Base-by-base conservation (phyloP, 2,329 filamentous ascomycete genomes). In the Sarocladiaceae sp. region DNA sequence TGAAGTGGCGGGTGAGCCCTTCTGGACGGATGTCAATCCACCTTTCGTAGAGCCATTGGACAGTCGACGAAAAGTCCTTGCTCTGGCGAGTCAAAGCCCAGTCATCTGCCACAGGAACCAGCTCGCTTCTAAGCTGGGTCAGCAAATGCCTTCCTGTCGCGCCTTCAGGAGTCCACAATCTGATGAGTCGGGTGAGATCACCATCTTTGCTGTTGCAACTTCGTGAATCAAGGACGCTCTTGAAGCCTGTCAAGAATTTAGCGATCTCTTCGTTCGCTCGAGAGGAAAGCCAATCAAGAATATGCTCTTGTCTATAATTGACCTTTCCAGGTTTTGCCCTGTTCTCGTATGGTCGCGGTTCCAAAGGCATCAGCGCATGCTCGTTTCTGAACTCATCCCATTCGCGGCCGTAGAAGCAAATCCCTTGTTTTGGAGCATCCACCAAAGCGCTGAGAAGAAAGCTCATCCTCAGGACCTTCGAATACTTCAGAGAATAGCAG, bases 241-340 rank as follows among this genome's bases (percentile, higher is more conserved):
- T 47, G 11, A 81, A 66, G 0, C 58, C 60, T 1, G 54, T 55
- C 2, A 77, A 57, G 22, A 71, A 71, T 1, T 53, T 39, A 0
- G 70, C 62, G 10, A 82, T 70, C 0, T 67, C 64, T 12, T 74
- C 64, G 0, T 81, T 76, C 2, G 83, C 69, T 0, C 64, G 56
- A 17, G 83, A 86, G 56, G 79, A 83, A 7, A 90, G 68, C 33
- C 76, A 73, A 60, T 90, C 86, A 4, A 87, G 72, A 3, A 88
- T 79, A 52, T 87, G 80, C 15, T 25, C 2, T 58, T 63, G 0
- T 64, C 58, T 17, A 64, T 53, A 10, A 56, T 51, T 15, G 47
- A 35, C 4, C 28, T 35, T 6, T 54, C 56, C 2, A 4, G 52
- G 12, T 1, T 58, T 51, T 0, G 55, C 55, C 58, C 70, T 64